Conservation (phyloP, 306 rosid genomes). For the Dryas drummondii region DNA sequence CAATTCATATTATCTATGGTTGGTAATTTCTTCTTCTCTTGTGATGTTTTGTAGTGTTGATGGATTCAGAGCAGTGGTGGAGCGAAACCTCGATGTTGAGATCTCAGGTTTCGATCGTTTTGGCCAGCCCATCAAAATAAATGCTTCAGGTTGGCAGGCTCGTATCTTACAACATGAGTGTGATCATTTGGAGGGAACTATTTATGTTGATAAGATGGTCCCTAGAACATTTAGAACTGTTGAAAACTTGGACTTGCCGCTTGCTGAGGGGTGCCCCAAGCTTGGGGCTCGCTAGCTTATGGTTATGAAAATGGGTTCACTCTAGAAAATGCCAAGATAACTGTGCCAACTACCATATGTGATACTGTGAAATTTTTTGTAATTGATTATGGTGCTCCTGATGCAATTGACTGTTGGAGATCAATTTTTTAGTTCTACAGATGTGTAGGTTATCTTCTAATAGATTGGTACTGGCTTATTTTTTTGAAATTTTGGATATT, state of each 20-base stretch:
- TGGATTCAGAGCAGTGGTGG: slow-evolving; percentile 81
- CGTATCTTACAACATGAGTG: slow-evolving; percentile 89
- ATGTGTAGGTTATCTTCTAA: not conserved
- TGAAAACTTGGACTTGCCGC: slow-evolving; percentile 72
- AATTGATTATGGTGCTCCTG: not conserved
- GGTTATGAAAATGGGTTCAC: not conserved
- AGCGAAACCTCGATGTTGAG: slow-evolving; percentile 81
- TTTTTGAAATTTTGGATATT: not conserved
- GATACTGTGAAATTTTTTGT: not conserved
- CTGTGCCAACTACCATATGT: not conserved
- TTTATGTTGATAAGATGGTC: slow-evolving; percentile 86
- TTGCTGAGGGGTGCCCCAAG: slow-evolving; percentile 78
- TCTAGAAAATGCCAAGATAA: not conserved
- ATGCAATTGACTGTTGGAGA: not conserved
- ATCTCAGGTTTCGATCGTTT: slow-evolving; percentile 76
- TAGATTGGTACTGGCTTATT: not conserved
- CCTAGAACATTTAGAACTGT: slow-evolving; percentile 76
- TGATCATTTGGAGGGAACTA: slow-evolving; percentile 86
- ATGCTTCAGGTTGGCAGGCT: slow-evolving; percentile 93
- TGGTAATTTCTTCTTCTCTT: not conserved
- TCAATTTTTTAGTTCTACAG: not conserved
- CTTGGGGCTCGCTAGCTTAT: slow-evolving; percentile 53
- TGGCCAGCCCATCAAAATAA: slow-evolving; percentile 60
- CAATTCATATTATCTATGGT: not conserved
- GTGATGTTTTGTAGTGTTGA: slow-evolving; percentile 59